Percentiles rank a stretch among this genome's conserved stretches.
These are phyloP conservation scores for Hygrophila difformis DNA, from an alignment of 257 asterid genomes.

Conservation along the genomic window DNA sequence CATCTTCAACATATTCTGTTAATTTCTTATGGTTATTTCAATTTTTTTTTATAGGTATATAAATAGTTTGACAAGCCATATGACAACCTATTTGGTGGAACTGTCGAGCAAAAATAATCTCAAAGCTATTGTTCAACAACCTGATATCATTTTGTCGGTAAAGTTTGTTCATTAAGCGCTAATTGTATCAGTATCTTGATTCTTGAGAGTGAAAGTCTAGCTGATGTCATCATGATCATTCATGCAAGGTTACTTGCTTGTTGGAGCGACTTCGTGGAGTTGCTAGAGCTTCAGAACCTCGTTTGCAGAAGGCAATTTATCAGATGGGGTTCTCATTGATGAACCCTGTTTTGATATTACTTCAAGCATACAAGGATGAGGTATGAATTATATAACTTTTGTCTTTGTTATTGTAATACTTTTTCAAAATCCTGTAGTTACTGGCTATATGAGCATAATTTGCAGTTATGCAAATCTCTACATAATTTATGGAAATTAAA, in stretches of 20 bases:
- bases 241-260: slow-evolving; percentile 71
- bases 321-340: slow-evolving; percentile 70
- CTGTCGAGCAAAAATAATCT: slow-evolving; percentile 65
- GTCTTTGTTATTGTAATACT: no score
- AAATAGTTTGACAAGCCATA: slow-evolving; percentile 59
- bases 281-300: slow-evolving; percentile 90
- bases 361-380: slow-evolving; percentile 85
- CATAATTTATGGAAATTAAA: background rate
- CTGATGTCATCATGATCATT: slow-evolving; percentile 16
- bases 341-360: slow-evolving; percentile 65
- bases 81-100: slow-evolving; percentile 62
- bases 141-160: slow-evolving; percentile 80
- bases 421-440: slow-evolving; percentile 11
- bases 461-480: slow-evolving; percentile 11
- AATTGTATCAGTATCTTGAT: slow-evolving; percentile 1
- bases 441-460: slow-evolving; percentile 17
- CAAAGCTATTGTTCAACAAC: slow-evolving; percentile 71
- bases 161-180: slow-evolving; percentile 16
- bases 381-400: slow-evolving; percentile 23
- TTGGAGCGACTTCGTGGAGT: slow-evolving; percentile 98
- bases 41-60: slow-evolving; percentile 51
- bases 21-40: no score
- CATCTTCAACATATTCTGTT: slow-evolving; percentile 9
- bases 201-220: slow-evolving; percentile 1
- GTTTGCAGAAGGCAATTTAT: slow-evolving; percentile 78